Conservation (phyloP, 2,329 filamentous ascomycete species). For the Hypoxylon sp. region DNA sequence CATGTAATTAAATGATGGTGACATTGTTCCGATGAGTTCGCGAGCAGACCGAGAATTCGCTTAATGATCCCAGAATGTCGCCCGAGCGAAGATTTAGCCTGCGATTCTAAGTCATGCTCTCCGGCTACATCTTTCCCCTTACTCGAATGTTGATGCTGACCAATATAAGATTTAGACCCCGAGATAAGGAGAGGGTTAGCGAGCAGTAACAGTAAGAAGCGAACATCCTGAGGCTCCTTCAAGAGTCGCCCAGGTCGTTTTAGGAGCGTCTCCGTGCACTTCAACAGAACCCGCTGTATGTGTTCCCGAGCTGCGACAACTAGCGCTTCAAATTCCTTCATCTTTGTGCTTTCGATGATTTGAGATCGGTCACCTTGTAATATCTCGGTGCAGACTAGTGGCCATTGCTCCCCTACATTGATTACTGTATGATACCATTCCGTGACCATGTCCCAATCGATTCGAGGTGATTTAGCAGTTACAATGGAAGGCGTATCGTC, state of each 20-base stretch:
- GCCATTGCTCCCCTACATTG: slow-evolving; percentile 78
- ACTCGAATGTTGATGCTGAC: slow-evolving; percentile 57
- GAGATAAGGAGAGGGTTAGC: slow-evolving; percentile 82
- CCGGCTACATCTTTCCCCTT: slow-evolving; percentile 39
- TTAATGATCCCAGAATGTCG: slow-evolving; percentile 89
- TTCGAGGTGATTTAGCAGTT: slow-evolving; percentile 73
- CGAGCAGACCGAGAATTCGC: slow-evolving; percentile 83
- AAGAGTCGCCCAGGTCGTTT: slow-evolving; percentile 83
- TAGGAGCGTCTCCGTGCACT: slow-evolving; percentile 82
- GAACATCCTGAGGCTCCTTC: slow-evolving; percentile 76
- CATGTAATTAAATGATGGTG: slow-evolving; percentile 84
- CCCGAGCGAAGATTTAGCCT: slow-evolving; percentile 56
- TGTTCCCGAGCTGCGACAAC: slow-evolving; percentile 75
- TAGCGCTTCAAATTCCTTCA: slow-evolving; percentile 63
- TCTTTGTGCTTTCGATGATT: slow-evolving; percentile 54
- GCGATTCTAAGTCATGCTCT: slow-evolving; percentile 34
- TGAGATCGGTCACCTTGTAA: slow-evolving; percentile 55
- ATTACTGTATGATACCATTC: slow-evolving; percentile 82
- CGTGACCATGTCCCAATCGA: slow-evolving; percentile 80
- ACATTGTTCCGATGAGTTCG: slow-evolving; percentile 80
- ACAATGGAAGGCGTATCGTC: slow-evolving; percentile 61
- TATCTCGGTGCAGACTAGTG: slow-evolving; percentile 69
- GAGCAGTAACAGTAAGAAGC: slow-evolving; percentile 84
- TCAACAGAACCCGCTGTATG: slow-evolving; percentile 78
- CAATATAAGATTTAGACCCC: slow-evolving; percentile 58